phyloP scores from a whole-genome alignment of 176 grass and related monocot species.

The Urochloa ruziziensis region DNA sequence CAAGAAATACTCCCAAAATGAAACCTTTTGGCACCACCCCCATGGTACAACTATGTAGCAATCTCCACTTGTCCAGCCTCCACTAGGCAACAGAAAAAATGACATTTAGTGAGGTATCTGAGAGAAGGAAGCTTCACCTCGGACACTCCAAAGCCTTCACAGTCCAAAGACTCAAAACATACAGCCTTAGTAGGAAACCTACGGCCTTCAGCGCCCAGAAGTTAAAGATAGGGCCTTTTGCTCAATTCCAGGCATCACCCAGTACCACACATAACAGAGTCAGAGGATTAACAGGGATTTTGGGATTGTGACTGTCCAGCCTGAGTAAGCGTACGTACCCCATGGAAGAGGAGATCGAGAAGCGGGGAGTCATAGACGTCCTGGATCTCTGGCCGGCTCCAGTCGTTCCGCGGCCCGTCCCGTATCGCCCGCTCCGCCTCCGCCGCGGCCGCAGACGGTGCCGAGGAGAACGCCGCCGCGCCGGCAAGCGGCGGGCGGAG shows the following conservation, averaged over 20 bases:
- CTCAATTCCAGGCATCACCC: not conserved
- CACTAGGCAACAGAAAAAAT: not conserved
- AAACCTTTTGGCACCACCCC: not conserved
- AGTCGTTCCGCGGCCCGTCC: conserved; percentile 82
- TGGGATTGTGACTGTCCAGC: not conserved
- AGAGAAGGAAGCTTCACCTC: too few species aligned
- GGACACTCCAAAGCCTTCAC: too few species aligned
- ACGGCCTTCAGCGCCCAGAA: too few species aligned
- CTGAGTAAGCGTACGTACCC: conserved; percentile 22
- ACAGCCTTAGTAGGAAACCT: too few species aligned
- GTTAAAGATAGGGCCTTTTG: too few species aligned
- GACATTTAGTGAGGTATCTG: not conserved
- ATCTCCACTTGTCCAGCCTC: not conserved
- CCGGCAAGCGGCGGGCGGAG: not conserved
- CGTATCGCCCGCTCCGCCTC: conserved; percentile 72
- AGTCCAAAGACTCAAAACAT: too few species aligned
- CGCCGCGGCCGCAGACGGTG: conserved; percentile 45
- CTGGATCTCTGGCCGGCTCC: conserved; percentile 82
- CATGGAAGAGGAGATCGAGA: conserved; percentile 94
- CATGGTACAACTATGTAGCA: not conserved
- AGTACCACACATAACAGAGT: not conserved
- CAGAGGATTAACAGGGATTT: not conserved
- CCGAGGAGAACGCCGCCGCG: conserved; percentile 21
- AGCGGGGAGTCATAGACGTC: conserved; percentile 83
- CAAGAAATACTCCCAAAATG: not conserved